These are phyloP conservation scores for Leishmania aethiopica DNA, from an alignment of 208 protist species.

Conservation along the genomic window DNA sequence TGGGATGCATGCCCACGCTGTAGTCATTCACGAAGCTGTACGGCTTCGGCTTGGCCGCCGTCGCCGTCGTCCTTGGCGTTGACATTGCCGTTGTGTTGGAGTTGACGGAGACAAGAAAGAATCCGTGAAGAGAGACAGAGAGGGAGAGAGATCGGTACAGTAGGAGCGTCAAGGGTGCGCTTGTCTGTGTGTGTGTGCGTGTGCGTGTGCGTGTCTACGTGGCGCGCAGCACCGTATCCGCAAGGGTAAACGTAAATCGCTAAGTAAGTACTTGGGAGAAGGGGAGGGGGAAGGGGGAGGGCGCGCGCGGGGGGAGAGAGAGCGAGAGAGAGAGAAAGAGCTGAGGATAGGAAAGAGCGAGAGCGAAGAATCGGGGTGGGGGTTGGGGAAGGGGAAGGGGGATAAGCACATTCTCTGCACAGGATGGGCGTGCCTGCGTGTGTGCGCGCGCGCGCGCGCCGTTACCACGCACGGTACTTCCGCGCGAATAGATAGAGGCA, in stretches of 20 bases:
- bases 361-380: not conserved
- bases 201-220: not conserved
- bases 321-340: not conserved
- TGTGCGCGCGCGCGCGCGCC: no score
- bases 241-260: not conserved
- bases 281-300: not conserved
- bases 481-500: not conserved
- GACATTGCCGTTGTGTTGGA: not conserved
- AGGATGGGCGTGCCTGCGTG: not conserved
- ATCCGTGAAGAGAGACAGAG: not conserved
- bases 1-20: slow-evolving; percentile 41
- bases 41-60: not conserved
- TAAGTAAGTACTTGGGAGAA: not conserved
- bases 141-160: slow-evolving; percentile 12
- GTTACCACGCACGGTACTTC: no score
- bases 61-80: not conserved
- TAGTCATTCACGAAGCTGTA: slow-evolving; percentile 60
- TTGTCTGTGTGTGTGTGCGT: not conserved
- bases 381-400: not conserved
- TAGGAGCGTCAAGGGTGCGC: not conserved
- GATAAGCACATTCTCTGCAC: not conserved
- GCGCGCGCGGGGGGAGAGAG: not conserved
- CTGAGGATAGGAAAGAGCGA: not conserved
- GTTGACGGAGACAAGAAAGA: not conserved
- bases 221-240: not conserved